Evolutionary conservation across 768 basidiomycete genomes (phyloP).

Genomic region (Termitomyces eurrhizus): DNA sequence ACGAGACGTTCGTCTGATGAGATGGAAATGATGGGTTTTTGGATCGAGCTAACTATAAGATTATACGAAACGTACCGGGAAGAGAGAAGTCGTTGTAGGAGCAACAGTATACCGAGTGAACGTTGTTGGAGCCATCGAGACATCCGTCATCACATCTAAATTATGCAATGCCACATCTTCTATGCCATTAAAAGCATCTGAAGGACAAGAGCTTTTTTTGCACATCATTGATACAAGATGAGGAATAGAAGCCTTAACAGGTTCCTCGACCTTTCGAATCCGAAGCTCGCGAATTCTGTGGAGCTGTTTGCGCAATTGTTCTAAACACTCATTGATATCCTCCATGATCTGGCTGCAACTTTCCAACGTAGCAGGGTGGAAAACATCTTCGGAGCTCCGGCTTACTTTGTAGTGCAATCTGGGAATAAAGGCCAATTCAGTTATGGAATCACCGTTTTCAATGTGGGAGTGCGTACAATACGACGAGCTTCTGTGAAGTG

Average conservation of each 20-base stretch:
- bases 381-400: slow-evolving; percentile 62
- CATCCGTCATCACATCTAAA: slow-evolving; percentile 93
- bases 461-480: slow-evolving; percentile 47
- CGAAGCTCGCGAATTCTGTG: slow-evolving; percentile 72
- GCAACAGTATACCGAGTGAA: slow-evolving; percentile 95
- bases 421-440: too few species aligned
- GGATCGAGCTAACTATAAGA: not conserved
- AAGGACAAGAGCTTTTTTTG: not conserved
- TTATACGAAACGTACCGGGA: slow-evolving; percentile 55
- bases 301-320: slow-evolving; percentile 83
- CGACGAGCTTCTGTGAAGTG: slow-evolving; percentile 87
- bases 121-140: slow-evolving; percentile 82
- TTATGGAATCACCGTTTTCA: not conserved
- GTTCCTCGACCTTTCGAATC: slow-evolving; percentile 75
- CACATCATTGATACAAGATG: not conserved
- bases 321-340: slow-evolving; percentile 80
- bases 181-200: slow-evolving; percentile 72
- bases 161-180: slow-evolving; percentile 80
- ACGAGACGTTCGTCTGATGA: slow-evolving; percentile 63
- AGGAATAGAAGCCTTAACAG: slow-evolving; percentile 46
- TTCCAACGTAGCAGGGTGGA: slow-evolving; percentile 78
- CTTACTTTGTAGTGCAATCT: slow-evolving; percentile 57
- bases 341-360: slow-evolving; percentile 72
- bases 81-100: slow-evolving; percentile 67
- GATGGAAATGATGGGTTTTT: not conserved